A percentile compares a stretch with the other conserved stretches of the same genome.
phyloP scores from a whole-genome alignment of 2,329 filamentous ascomycete species.

The Sphaerostilbella broomeana region DNA sequence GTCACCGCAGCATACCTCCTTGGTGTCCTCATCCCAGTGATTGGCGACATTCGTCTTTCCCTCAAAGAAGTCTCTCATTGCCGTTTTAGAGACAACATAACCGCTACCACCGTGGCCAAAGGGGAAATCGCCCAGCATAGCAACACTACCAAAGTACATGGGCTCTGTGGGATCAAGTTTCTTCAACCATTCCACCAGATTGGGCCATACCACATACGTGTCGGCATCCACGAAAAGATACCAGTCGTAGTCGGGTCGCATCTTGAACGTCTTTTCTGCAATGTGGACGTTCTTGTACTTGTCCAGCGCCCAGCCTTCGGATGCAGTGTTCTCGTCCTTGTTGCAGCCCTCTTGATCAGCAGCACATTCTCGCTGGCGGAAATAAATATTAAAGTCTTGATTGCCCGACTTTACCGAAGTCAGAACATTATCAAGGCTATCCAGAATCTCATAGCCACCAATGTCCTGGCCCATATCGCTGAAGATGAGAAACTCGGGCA shows the following conservation, averaged over 20 bases:
- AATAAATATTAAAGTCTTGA: slow-evolving; percentile 45
- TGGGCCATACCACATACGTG: slow-evolving; percentile 50
- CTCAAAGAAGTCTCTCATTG: slow-evolving; percentile 42
- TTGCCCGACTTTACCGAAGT: slow-evolving; percentile 37
- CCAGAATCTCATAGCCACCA: slow-evolving; percentile 37
- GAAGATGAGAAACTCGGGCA: slow-evolving; percentile 49
- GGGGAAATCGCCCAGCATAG: slow-evolving; percentile 33
- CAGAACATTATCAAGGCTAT: slow-evolving; percentile 41
- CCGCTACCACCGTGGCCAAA: slow-evolving; percentile 54
- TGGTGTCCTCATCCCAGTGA: slow-evolving; percentile 37
- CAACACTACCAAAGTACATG: slow-evolving; percentile 45
- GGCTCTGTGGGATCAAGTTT: slow-evolving; percentile 36
- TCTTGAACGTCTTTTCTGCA: slow-evolving; percentile 45
- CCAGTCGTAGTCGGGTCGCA: slow-evolving; percentile 49
- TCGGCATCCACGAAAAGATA: slow-evolving; percentile 55
- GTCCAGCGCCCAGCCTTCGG: slow-evolving; percentile 47
- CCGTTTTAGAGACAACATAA: slow-evolving; percentile 44
- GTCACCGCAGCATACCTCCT: slow-evolving; percentile 45
- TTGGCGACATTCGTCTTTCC: slow-evolving; percentile 38
- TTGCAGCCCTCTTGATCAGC: slow-evolving; percentile 40
- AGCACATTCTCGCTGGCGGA: slow-evolving; percentile 38
- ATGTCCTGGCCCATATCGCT: slow-evolving; percentile 48
- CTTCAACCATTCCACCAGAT: slow-evolving; percentile 42
- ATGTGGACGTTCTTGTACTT: slow-evolving; percentile 59
- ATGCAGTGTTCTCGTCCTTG: slow-evolving; percentile 20